Conservation (phyloP, 208 protist genomes). For the Acanthamoeba healyi region DNA sequence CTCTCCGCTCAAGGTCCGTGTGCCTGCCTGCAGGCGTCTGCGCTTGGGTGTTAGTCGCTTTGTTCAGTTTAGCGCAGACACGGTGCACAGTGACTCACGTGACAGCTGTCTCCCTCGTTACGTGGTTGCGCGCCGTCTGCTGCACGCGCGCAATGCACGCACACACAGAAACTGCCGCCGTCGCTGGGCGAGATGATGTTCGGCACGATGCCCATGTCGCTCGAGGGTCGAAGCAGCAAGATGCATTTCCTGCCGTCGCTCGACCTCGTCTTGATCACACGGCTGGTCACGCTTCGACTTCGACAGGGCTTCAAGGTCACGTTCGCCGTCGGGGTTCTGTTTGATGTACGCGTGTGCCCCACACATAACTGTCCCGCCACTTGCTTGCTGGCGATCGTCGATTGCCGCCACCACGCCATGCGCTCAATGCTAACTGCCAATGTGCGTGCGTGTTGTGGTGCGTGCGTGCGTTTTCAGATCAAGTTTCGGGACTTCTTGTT, state of each 20-base stretch:
- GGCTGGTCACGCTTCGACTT: neutral
- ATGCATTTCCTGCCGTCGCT: slow-evolving; percentile 40
- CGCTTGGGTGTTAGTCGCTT: no score
- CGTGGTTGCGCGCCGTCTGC: no score
- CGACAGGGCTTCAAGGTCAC: neutral
- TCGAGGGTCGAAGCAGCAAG: slow-evolving; percentile 45
- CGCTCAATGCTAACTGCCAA: no score
- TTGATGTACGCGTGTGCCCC: neutral
- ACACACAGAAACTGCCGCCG: slow-evolving; percentile 52
- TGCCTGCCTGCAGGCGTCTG: no score
- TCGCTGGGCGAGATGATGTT: slow-evolving; percentile 60
- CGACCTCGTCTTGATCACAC: slow-evolving; percentile 21
- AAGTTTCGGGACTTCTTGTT: slow-evolving; percentile 19
- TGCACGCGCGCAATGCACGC: no score
- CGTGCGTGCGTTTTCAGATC: neutral
- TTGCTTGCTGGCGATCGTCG: no score
- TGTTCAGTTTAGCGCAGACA: no score
- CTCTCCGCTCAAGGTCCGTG: neutral
- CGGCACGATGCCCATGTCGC: slow-evolving; percentile 56
- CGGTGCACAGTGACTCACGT: no score
- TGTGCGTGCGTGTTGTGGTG: neutral
- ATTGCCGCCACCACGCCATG: no score
- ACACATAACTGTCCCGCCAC: no score
- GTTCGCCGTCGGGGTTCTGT: neutral
- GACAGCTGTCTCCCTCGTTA: no score